Conservation (phyloP, 2,329 filamentous ascomycete species). For the Neoscytalidium dimidiatum region DNA sequence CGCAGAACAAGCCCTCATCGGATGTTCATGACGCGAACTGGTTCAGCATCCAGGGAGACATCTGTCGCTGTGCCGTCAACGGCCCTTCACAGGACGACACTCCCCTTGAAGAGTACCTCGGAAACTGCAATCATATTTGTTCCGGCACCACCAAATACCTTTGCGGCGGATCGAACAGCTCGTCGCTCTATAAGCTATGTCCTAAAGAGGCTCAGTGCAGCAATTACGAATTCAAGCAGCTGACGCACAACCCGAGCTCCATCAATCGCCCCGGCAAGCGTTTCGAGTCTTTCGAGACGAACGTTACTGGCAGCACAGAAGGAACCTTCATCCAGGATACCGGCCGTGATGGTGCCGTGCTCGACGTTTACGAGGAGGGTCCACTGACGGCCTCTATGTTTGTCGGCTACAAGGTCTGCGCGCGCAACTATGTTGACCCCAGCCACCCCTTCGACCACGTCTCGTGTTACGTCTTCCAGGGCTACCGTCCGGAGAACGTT, state of each 20-base stretch:
- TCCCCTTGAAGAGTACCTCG: neutral
- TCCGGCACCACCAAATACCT: neutral
- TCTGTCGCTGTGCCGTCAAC: neutral
- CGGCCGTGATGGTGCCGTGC: no score
- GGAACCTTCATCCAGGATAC: neutral
- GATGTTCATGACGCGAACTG: neutral
- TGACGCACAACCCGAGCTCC: neutral
- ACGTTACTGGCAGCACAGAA: neutral
- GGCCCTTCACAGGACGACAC: neutral
- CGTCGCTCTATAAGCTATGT: neutral
- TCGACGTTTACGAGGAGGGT: no score
- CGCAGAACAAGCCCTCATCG: no score
- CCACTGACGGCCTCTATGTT: neutral
- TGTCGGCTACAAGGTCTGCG: constrained; percentile 3
- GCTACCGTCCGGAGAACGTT: neutral
- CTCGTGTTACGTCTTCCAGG: neutral
- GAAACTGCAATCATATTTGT: neutral
- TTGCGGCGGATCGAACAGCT: neutral
- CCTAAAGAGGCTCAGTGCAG: neutral
- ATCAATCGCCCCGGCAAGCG: neutral
- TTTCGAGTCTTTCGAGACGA: neutral
- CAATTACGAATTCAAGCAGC: neutral
- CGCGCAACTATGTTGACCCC: neutral
- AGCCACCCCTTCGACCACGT: neutral
- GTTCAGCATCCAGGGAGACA: neutral